phyloP scores from a whole-genome alignment of 148 eudicot genomes.

The Heliosperma pusillum region DNA sequence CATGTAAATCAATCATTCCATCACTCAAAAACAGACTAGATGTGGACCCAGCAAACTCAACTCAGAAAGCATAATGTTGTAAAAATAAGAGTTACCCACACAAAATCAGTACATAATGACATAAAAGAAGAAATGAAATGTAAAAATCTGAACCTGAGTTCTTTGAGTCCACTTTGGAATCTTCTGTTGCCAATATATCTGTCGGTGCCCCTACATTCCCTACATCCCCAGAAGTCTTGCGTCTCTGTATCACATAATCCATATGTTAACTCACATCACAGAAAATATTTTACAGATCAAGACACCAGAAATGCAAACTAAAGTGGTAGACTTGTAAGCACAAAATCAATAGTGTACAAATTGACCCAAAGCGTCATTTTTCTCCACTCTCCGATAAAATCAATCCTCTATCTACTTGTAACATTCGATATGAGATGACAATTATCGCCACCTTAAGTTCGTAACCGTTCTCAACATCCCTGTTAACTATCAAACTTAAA shows the following conservation, averaged over 20 bases:
- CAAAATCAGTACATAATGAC: not conserved
- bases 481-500: no score
- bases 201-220: slow-evolving; percentile 37
- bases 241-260: slow-evolving; percentile 35
- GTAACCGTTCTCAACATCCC: no score
- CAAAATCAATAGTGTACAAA: slow-evolving; percentile 1
- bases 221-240: slow-evolving; percentile 39
- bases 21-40: not conserved
- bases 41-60: not conserved
- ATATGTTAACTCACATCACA: not conserved
- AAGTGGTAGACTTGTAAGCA: not conserved
- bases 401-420: no score
- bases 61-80: not conserved
- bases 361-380: not conserved
- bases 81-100: not conserved
- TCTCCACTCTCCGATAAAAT: not conserved
- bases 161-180: slow-evolving; percentile 27
- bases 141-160: slow-evolving; percentile 32
- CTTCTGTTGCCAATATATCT: slow-evolving; percentile 37
- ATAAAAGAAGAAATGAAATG: not conserved
- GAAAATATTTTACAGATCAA: not conserved
- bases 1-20: no score
- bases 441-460: not conserved
- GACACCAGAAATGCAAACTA: not conserved
- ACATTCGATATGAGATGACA: not conserved